Conservation (phyloP, 1,284 basidiomycete species). For the Tilletia indica region DNA sequence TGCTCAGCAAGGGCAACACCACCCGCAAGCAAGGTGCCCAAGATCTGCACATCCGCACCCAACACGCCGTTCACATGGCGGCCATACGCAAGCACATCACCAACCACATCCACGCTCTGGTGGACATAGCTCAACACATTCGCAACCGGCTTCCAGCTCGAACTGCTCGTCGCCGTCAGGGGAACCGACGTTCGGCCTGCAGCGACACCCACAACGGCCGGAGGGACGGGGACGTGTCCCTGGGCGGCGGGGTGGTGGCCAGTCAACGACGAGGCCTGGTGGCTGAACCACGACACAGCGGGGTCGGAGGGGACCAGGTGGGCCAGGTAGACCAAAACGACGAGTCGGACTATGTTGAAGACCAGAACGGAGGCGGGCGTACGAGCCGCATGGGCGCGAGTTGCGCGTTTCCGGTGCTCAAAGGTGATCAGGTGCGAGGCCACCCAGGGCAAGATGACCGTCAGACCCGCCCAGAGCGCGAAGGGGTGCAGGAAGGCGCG, state of each 20-base stretch:
- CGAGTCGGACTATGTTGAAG: conserved; percentile 13
- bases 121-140: not conserved
- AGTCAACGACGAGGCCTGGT: conserved; percentile 13
- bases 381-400: conserved; percentile 9
- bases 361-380: conserved; percentile 13
- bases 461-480: conserved; percentile 32
- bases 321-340: conserved; percentile 14
- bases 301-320: conserved; percentile 14
- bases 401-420: conserved; percentile 16
- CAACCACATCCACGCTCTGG: not conserved
- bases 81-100: conserved; percentile 14
- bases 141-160: conserved; percentile 11
- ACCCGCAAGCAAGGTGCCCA: not conserved
- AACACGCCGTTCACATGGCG: conserved; percentile 12
- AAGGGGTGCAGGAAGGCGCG: conserved; percentile 40
- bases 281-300: conserved; percentile 18
- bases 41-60: conserved; percentile 15
- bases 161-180: conserved; percentile 11
- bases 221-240: not conserved
- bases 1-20: conserved; percentile 16
- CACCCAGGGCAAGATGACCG: conserved; percentile 15
- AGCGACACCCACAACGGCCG: conserved; percentile 1
- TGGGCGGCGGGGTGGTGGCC: conserved; percentile 9
- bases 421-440: conserved; percentile 16
- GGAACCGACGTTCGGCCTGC: conserved; percentile 7